A percentile compares a stretch with the other conserved stretches of the same genome.
phyloP scores from a whole-genome alignment of 805 yeast genomes.

The Starmerella ratchasimensis region DNA sequence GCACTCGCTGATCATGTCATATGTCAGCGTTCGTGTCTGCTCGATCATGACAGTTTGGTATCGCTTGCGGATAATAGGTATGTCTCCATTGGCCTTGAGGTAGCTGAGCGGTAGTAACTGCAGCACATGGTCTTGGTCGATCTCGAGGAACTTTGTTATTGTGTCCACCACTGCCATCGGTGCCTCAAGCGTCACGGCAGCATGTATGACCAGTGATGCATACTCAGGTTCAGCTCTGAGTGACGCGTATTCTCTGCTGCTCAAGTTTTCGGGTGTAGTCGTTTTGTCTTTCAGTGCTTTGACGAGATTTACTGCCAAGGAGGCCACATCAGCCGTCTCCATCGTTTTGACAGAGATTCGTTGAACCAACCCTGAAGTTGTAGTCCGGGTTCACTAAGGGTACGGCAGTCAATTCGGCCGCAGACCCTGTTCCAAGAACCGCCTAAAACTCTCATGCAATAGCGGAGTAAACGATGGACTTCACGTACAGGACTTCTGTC shows the following conservation, averaged over 20 bases:
- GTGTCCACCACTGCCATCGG: not conserved
- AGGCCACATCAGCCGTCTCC: too few relatives aligned
- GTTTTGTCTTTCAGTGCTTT: not conserved
- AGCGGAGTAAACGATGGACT: too few relatives aligned
- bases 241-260: not conserved
- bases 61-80: conserved; percentile 6
- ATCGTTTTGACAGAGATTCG: too few relatives aligned
- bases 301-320: not conserved
- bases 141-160: not conserved
- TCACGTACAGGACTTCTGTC: too few relatives aligned
- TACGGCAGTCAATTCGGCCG: too few relatives aligned
- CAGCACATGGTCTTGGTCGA: not conserved
- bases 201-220: conserved; percentile 1
- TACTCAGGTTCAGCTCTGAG: not conserved
- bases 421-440: too few relatives aligned
- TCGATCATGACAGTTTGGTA: conserved; percentile 10
- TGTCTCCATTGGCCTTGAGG: not conserved
- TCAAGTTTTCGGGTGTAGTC: too few relatives aligned
- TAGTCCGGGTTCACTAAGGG: too few relatives aligned
- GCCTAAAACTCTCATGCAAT: too few relatives aligned
- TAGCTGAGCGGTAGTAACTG: not conserved
- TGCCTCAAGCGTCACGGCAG: not conserved
- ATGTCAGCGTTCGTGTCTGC: conserved; percentile 12
- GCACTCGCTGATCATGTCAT: conserved; percentile 9
- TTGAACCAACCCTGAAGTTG: too few relatives aligned